These are phyloP conservation scores for Dicorynia guianensis DNA, from an alignment of 306 rosid genomes.

Conservation along the genomic window DNA sequence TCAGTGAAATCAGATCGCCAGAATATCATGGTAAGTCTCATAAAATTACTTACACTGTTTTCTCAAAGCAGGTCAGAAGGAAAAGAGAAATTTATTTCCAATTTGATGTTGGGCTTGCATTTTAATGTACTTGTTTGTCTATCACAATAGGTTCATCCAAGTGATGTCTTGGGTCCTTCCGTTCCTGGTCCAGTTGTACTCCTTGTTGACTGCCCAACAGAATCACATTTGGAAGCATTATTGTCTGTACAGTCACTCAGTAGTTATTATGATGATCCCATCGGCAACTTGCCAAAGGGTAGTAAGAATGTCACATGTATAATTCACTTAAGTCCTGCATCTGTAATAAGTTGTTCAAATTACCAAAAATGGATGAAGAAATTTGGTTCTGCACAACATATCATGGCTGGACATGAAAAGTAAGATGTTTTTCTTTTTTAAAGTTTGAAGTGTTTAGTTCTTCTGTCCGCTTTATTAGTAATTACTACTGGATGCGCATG, in stretches of 20 bases:
- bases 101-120: conserved; percentile 35
- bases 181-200: conserved; percentile 92
- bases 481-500: conserved; percentile 28
- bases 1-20: conserved; percentile 82
- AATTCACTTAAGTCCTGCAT: conserved; percentile 85
- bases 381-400: conserved; percentile 81
- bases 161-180: conserved; percentile 92
- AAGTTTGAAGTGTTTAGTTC: conserved; percentile 20
- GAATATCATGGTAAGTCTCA: conserved; percentile 69
- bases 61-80: conserved; percentile 27
- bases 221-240: conserved; percentile 75
- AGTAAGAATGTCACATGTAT: conserved; percentile 69
- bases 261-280: conserved; percentile 59
- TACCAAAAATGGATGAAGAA: conserved; percentile 90
- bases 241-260: conserved; percentile 61
- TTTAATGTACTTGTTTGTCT: conserved; percentile 35
- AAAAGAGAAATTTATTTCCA: conserved; percentile 23
- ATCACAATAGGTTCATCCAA: conserved; percentile 77
- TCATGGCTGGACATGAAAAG: conserved; percentile 95
- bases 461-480: conserved; percentile 25
- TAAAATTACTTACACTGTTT: conserved; percentile 24
- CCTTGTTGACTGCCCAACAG: conserved; percentile 92
- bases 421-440: conserved; percentile 39
- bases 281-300: conserved; percentile 50
- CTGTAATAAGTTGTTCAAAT: conserved; percentile 56